A percentile compares a stretch with the other conserved stretches of the same genome.
Conservation (phyloP, 352 stramenopile genomes). For the Halophytophthora polymorphica region DNA sequence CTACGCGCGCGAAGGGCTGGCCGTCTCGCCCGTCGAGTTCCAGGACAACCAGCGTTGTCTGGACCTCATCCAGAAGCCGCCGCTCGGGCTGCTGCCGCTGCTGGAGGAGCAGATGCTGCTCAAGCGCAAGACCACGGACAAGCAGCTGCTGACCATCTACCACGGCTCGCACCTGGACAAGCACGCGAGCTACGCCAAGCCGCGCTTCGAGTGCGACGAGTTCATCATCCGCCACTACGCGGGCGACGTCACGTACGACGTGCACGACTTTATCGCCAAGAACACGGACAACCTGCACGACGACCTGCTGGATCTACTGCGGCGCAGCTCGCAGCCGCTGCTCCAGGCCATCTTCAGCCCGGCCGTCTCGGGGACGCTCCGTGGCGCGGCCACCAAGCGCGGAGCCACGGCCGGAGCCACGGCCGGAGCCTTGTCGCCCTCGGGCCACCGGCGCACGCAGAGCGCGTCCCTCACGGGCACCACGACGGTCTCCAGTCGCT, state of each 20-base stretch:
- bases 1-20: slow-evolving; percentile 74
- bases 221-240: slow-evolving; percentile 87
- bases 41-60: slow-evolving; percentile 79
- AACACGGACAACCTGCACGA: slow-evolving; percentile 90
- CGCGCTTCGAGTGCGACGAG: slow-evolving; percentile 77
- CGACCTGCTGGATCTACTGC: slow-evolving; percentile 77
- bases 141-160: slow-evolving; percentile 83
- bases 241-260: slow-evolving; percentile 77
- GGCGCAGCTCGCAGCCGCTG: slow-evolving; percentile 61
- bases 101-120: slow-evolving; percentile 88
- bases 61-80: slow-evolving; percentile 81
- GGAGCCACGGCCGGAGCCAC: slow-evolving; percentile 16
- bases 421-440: slow-evolving; percentile 4
- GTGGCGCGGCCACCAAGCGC: slow-evolving; percentile 22
- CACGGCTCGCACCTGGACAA: slow-evolving; percentile 74
- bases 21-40: slow-evolving; percentile 77
- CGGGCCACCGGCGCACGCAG: slow-evolving; percentile 32
- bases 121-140: slow-evolving; percentile 83
- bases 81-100: slow-evolving; percentile 71
- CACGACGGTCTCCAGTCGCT: slow-evolving; percentile 67
- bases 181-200: slow-evolving; percentile 66
- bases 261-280: slow-evolving; percentile 85
- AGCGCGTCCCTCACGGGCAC: slow-evolving; percentile 55
- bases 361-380: slow-evolving; percentile 9
- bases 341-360: slow-evolving; percentile 53